Evolutionary conservation across 352 stramenopile genomes (phyloP), one percentile per base, ranked within the genome.

Genomic region (Phytophthora sansomeana): DNA sequence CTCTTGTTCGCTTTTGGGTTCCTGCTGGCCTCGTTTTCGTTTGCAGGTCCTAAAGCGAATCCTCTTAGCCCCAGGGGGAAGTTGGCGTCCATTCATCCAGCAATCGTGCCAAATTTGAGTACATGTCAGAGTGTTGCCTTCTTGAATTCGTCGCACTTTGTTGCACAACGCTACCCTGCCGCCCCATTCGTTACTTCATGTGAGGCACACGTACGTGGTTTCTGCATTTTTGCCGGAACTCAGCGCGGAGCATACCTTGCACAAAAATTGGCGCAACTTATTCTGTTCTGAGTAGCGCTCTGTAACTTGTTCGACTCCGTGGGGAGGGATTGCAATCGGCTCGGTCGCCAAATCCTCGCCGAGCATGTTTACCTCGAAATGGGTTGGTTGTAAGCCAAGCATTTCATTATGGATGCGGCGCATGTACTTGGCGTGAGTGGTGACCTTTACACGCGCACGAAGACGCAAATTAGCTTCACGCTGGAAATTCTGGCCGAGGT

Each of bases 231-330:
- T 46, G 39, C 39, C 39, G 16, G 14, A 28, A 28, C 17, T 58
- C 10, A 44, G 43, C 0, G 51, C 55, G 1, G 63, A 72, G 50
- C 63, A 72, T 16, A 69, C 61, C 46, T 69, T 69, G 52, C 61
- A 69, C 4, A 62, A 16, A 46, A 63, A 52, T 43, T 72, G 63
- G 13, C 63, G 63, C 14, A 48, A 21, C 32, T 72, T 65, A 24
- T 57, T 35, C 14, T 71, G 13, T 46, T 43, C 21, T 3, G 14
- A 24, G 44, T 70, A 61, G 30, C 46, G 46, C 26, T 65, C 50
- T n/a, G 49, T 61, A 9, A 35, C 57, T 32, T 58, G 33, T 29
- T 39, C 30, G 10, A 66, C 16, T 17, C 41, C 17, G 38, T 65
- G 56, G 0, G 48, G 28, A 6, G 1, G 17, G 10, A 10, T 50